phyloP scores from a whole-genome alignment of 1,139 yeast species.

The Saccharomyces hybrid region DNA sequence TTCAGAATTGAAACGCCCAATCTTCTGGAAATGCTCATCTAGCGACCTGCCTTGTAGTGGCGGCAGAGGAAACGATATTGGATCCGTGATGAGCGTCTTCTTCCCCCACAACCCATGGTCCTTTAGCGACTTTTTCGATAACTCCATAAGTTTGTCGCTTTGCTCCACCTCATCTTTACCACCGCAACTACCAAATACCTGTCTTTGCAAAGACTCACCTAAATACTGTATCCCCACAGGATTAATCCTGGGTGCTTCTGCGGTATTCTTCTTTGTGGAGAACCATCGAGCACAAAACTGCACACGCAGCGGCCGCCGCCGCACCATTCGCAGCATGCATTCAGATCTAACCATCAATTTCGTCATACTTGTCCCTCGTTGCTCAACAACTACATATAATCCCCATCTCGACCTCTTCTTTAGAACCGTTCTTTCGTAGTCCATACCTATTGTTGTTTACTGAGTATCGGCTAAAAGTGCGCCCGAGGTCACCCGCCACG shows the following conservation, averaged over 20 bases:
- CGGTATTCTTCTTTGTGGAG: background rate
- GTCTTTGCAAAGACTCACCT: conserved; percentile 48
- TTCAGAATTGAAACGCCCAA: conserved; percentile 55
- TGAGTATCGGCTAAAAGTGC: background rate
- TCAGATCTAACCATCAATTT: background rate
- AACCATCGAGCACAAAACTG: background rate
- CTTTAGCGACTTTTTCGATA: conserved; percentile 56
- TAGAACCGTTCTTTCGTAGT: background rate
- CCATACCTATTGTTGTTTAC: background rate
- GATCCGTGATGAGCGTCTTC: conserved; percentile 56
- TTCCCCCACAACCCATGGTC: conserved; percentile 71
- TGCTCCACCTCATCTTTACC: conserved; percentile 22
- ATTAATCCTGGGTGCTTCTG: conserved; percentile 50
- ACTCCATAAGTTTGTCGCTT: conserved; percentile 38
- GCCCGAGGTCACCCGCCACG: background rate
- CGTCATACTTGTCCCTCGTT: background rate
- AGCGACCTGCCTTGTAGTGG: conserved; percentile 57
- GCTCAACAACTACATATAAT: background rate
- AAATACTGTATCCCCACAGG: conserved; percentile 68
- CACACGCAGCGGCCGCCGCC: conserved; percentile 16
- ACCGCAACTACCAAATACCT: conserved; percentile 45
- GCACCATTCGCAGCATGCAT: background rate
- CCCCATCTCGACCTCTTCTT: background rate
- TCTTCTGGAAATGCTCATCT: conserved; percentile 76
- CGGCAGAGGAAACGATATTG: conserved; percentile 62